A percentile compares a stretch with the other conserved stretches of the same genome.
phyloP scores from a whole-genome alignment of 2,329 filamentous ascomycete species.

The Cylindrodendrum hubeiense region DNA sequence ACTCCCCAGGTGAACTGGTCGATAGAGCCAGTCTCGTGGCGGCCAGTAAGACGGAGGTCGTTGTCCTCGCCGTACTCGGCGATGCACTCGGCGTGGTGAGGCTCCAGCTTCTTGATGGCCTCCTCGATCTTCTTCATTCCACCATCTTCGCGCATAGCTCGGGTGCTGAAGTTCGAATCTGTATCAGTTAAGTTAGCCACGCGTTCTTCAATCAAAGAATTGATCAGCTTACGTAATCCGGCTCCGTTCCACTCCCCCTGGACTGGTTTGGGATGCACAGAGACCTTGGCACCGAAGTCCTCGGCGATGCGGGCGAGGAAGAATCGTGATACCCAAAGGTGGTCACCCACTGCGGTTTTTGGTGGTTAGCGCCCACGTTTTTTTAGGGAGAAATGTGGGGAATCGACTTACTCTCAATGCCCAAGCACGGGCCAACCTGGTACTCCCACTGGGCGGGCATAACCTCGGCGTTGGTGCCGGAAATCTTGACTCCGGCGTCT shows the following conservation, averaged over 20 bases:
- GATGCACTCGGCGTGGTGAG: constrained; percentile 86
- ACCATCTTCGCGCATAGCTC: constrained; percentile 88
- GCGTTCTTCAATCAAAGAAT: too few relatives aligned
- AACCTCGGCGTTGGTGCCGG: constrained; percentile 98
- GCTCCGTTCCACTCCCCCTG: constrained; percentile 95
- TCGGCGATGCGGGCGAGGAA: constrained; percentile 91
- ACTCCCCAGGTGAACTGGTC: constrained; percentile 92
- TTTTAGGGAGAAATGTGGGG: background rate
- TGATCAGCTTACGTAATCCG: constrained; percentile 72
- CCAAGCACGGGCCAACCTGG: constrained; percentile 91
- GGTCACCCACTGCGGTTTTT: constrained; percentile 79
- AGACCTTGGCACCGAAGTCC: constrained; percentile 96
- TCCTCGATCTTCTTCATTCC: constrained; percentile 96
- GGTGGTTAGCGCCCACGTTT: constrained; percentile 41
- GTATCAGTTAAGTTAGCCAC: too few relatives aligned
- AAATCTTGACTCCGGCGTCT: constrained; percentile 89
- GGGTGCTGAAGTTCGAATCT: constrained; percentile 85
- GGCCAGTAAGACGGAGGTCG: constrained; percentile 91
- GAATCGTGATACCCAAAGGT: constrained; percentile 91
- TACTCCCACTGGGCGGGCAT: constrained; percentile 99
- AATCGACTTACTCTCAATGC: constrained; percentile 78
- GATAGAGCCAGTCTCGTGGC: constrained; percentile 93
- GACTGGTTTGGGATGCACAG: constrained; percentile 95
- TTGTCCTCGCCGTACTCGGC: constrained; percentile 97
- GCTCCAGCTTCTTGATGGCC: constrained; percentile 85